Percentiles rank a stretch among this genome's conserved stretches.
Conservation (phyloP, 1,139 yeast genomes). For the Yamadazyma sp. region DNA sequence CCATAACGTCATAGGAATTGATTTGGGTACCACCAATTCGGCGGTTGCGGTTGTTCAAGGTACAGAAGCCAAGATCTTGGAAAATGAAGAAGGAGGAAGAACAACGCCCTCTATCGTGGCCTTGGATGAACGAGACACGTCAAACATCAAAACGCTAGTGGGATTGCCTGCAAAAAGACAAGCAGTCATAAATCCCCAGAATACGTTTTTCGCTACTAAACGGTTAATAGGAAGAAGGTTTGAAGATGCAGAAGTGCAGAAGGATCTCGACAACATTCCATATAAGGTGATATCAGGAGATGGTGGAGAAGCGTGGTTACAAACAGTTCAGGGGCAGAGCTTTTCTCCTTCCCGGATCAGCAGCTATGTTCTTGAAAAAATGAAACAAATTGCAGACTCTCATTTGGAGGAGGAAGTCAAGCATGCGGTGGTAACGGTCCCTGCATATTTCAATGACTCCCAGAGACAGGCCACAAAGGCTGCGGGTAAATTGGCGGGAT, state of each 20-base stretch:
- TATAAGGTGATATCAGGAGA: slow-evolving; percentile 94
- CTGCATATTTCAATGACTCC: slow-evolving; percentile 62
- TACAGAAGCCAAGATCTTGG: slow-evolving; percentile 91
- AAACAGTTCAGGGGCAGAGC: slow-evolving; percentile 90
- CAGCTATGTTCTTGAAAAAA: slow-evolving; percentile 92
- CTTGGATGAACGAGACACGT: slow-evolving; percentile 69
- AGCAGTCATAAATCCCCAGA: slow-evolving; percentile 97
- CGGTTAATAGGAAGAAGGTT: slow-evolving; percentile 98
- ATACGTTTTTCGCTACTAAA: slow-evolving; percentile 96
- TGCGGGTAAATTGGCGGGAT: slow-evolving; percentile 62
- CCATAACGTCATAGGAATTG: slow-evolving; percentile 88
- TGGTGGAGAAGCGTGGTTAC: slow-evolving; percentile 99
- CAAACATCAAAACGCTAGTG: slow-evolving; percentile 84
- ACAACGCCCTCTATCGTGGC: slow-evolving; percentile 99
- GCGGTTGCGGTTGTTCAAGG: slow-evolving; percentile 95
- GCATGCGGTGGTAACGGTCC: slow-evolving; percentile 76
- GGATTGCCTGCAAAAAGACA: slow-evolving; percentile 99
- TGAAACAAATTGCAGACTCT: slow-evolving; percentile 84
- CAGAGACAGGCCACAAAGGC: slow-evolving; percentile 66
- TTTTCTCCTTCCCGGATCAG: slow-evolving; percentile 96
- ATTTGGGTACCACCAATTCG: slow-evolving; percentile 98
- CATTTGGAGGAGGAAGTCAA: slow-evolving; percentile 59
- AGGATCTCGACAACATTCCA: slow-evolving; percentile 94
- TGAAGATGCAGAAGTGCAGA: slow-evolving; percentile 94
- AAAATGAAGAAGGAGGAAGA: slow-evolving; percentile 98